Evolutionary conservation across 805 yeast genomes (phyloP).

Genomic region (Yamadazyma paraphyllophila): DNA sequence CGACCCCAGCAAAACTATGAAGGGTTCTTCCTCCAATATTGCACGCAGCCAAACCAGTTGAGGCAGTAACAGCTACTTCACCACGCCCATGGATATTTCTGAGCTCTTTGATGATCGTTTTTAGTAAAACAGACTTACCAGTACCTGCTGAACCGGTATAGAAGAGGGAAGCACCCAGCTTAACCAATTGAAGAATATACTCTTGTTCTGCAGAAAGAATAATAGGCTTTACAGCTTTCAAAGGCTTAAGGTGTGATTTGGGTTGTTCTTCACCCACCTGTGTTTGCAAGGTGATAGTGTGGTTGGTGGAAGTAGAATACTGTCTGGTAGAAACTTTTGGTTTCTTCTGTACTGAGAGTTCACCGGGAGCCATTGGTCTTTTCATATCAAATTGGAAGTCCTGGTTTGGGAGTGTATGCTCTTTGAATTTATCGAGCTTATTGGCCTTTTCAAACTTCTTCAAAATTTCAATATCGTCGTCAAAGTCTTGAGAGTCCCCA

Average conservation of each 20-base stretch:
- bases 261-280: slow-evolving; percentile 5
- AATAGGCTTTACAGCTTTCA: slow-evolving; percentile 35
- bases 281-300: slow-evolving; percentile 13
- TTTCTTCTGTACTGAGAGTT: background rate
- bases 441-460: background rate
- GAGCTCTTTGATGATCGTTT: slow-evolving; percentile 56
- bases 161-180: slow-evolving; percentile 67
- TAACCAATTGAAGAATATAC: slow-evolving; percentile 61
- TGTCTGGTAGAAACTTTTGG: slow-evolving; percentile 3
- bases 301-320: slow-evolving; percentile 5
- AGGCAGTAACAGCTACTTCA: slow-evolving; percentile 73
- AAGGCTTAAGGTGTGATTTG: slow-evolving; percentile 4
- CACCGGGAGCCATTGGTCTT: background rate
- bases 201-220: slow-evolving; percentile 56
- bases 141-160: slow-evolving; percentile 99
- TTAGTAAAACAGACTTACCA: slow-evolving; percentile 88
- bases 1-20: slow-evolving; percentile 77
- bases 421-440: background rate
- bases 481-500: no score
- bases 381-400: background rate
- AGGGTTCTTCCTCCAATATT: slow-evolving; percentile 78
- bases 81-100: slow-evolving; percentile 44
- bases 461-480: background rate
- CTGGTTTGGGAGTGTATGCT: background rate
- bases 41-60: slow-evolving; percentile 82